These are phyloP conservation scores for Bryopsis sp. DNA, from an alignment of 139 green algal species.

Conservation along the genomic window DNA sequence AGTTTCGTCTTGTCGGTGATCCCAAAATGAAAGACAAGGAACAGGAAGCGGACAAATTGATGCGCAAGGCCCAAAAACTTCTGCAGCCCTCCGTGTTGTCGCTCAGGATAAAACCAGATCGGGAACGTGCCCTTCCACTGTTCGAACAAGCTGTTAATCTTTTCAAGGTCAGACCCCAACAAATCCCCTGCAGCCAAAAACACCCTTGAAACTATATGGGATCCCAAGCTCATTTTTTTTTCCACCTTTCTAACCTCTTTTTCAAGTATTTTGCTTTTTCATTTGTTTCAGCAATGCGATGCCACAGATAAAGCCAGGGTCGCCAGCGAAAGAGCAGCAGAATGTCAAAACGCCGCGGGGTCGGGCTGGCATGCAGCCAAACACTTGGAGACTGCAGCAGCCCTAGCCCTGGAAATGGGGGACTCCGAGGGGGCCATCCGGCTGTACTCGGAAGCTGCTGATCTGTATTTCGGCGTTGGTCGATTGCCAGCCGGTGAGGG, in stretches of 20 bases:
- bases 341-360: neutral
- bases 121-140: neutral
- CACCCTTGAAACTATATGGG: too few species aligned
- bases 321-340: neutral
- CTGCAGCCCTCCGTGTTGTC: neutral
- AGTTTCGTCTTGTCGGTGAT: neutral
- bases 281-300: neutral
- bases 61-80: neutral
- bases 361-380: neutral
- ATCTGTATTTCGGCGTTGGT: neutral
- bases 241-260: too few species aligned
- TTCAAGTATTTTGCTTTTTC: too few species aligned
- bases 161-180: neutral
- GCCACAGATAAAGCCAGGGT: neutral
- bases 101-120: neutral
- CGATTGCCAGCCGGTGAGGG: neutral
- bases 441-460: neutral
- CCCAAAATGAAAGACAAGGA: constrained; percentile 1
- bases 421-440: neutral
- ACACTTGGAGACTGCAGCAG: constrained; percentile 1
- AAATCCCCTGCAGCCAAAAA: too few species aligned
- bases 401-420: neutral
- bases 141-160: constrained; percentile 5
- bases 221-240: too few species aligned
- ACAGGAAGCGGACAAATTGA: constrained; percentile 2